Evolutionary conservation across 805 yeast genomes (phyloP), one percentile per base, ranked within the genome.

Genomic region (Starmerella potacharoeniae): DNA sequence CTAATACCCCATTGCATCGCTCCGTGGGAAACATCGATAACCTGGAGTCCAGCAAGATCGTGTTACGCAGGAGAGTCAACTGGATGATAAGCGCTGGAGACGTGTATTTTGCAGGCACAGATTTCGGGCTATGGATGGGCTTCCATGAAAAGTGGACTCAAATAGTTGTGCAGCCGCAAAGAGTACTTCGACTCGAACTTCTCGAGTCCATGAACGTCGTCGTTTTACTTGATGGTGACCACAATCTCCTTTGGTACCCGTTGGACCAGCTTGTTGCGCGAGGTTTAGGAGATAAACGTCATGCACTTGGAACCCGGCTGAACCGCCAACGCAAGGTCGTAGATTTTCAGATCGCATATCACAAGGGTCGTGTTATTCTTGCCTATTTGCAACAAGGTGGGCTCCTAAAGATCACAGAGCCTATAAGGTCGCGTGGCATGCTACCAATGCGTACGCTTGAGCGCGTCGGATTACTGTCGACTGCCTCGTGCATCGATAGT

Each of bases 331-430:
- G 70, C 66, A 69, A 80, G 65, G 80, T 81, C 0, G 68, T 77
- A 1, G 81, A 77, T 59, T 89, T 86, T 69, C 22, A 49, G 8
- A 71, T 84, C 57, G 96, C 93, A 0, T 77, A 74, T 34, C 87
- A 89, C 65, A 75, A 81, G 55, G 81, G 79, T 67, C 74, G 79
- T 58, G 78, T 73, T 43, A 74, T 79, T 75, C 67, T 82, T 55
- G 78, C 76, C 63, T 77, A 75, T 67, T 78, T 81, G 68, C 79
- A 77, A 64, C 75, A 71, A 69, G 80, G 74, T 67, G 75, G 71
- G n/a, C 77, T 75, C 17, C 83, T 79, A 74, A 83, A 76, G 69
- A 84, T 78, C 55, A 76, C 78, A n/a, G 85, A 80, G 58, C 80
- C 78, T 48, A 74, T 78, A 28, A 65, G 74, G 13, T 56, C 62